These are phyloP conservation scores for Cairneyella variabilis DNA, from an alignment of 495 filamentous ascomycete species.

Conservation along the genomic window DNA sequence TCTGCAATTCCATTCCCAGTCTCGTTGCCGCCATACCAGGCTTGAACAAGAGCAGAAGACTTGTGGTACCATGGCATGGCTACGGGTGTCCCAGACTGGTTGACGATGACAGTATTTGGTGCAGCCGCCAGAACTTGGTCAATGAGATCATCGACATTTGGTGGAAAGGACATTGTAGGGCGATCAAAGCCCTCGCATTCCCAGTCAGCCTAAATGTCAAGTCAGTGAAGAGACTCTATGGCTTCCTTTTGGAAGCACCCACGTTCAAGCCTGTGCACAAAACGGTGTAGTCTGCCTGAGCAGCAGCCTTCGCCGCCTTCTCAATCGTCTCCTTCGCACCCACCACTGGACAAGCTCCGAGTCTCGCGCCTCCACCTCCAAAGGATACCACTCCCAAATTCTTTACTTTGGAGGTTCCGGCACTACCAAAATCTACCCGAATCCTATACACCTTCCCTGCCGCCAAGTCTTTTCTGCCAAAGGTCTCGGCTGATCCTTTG, in stretches of 20 bases:
- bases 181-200: constrained; percentile 72
- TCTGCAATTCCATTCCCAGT: constrained; percentile 64
- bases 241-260: not conserved
- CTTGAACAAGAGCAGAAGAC: constrained; percentile 51
- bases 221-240: not conserved
- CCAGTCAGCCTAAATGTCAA: constrained; percentile 49
- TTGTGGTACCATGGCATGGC: constrained; percentile 65
- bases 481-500: constrained; percentile 55
- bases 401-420: constrained; percentile 56
- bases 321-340: constrained; percentile 52
- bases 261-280: constrained; percentile 64
- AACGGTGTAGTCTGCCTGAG: constrained; percentile 59
- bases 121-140: constrained; percentile 54
- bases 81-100: constrained; percentile 71
- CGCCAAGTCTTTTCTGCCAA: constrained; percentile 48
- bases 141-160: constrained; percentile 60
- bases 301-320: constrained; percentile 57
- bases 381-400: constrained; percentile 44
- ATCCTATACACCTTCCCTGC: constrained; percentile 57
- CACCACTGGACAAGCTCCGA: constrained; percentile 55
- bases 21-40: constrained; percentile 65
- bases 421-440: constrained; percentile 59
- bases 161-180: constrained; percentile 62
- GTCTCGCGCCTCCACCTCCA: constrained; percentile 58
- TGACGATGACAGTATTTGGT: constrained; percentile 60